Conservation (phyloP, 768 basidiomycete species). For the Lepiota venenata region DNA sequence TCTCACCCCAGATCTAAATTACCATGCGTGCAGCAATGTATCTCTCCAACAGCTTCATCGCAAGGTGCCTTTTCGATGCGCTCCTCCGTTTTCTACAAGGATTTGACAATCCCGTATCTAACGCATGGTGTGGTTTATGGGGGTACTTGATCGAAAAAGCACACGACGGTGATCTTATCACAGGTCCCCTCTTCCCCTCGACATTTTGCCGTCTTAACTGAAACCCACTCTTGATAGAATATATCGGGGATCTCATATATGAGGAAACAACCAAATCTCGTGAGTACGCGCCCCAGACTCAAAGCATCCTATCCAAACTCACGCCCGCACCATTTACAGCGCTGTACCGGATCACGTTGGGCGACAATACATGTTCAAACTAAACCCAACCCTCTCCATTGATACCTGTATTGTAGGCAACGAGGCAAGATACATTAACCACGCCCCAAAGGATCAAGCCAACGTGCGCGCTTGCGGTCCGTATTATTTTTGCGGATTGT, state of each 20-base stretch:
- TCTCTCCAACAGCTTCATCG: not conserved
- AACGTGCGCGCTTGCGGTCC: constrained; percentile 9
- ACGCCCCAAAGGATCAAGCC: constrained; percentile 5
- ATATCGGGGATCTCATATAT: constrained; percentile 15
- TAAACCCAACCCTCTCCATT: constrained; percentile 11
- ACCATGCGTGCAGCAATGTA: not conserved
- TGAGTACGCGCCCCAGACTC: constrained; percentile 10
- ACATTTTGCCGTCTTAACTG: too few species aligned
- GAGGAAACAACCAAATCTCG: constrained; percentile 12
- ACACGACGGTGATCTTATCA: constrained; percentile 11
- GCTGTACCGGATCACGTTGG: constrained; percentile 7
- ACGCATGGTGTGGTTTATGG: constrained; percentile 1
- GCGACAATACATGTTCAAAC: constrained; percentile 16
- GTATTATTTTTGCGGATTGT: not conserved
- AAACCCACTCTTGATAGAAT: constrained; percentile 2
- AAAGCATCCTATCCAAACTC: not conserved
- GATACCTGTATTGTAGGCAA: constrained; percentile 10
- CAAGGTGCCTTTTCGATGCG: not conserved
- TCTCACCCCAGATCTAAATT: not conserved
- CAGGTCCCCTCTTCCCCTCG: constrained; percentile 3
- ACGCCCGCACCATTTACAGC: not conserved
- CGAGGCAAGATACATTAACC: constrained; percentile 15
- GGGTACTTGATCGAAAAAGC: constrained; percentile 11
- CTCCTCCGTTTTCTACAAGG: not conserved
- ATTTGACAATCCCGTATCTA: not conserved